Conservation (phyloP, 139 green algal species). For the Chlamydomonas sphaeroides region DNA sequence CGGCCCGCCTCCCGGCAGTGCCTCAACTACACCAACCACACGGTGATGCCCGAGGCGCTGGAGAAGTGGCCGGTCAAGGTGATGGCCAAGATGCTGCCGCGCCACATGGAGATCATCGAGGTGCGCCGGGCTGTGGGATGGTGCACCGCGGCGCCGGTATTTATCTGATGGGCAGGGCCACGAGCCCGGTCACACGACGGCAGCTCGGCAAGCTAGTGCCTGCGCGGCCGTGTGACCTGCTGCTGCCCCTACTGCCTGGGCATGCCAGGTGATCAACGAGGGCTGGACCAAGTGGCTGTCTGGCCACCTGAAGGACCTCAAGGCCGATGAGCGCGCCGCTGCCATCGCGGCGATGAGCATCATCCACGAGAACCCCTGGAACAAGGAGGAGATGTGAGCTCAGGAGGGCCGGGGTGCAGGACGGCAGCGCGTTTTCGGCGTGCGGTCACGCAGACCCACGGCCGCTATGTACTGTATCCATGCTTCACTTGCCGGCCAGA, state of each 20-base stretch:
- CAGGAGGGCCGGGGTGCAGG: too few relatives aligned
- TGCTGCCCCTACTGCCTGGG: too few relatives aligned
- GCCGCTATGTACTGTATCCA: too few relatives aligned
- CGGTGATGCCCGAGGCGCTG: constrained; percentile 97
- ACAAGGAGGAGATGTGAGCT: constrained; percentile 84
- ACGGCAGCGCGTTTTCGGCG: too few relatives aligned
- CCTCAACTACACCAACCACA: constrained; percentile 99
- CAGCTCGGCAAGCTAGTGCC: too few relatives aligned
- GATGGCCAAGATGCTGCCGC: constrained; percentile 94
- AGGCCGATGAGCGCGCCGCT: constrained; percentile 53
- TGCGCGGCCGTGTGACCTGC: too few relatives aligned
- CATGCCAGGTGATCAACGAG: constrained; percentile 68
- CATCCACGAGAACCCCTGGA: constrained; percentile 89
- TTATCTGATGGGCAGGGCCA: too few relatives aligned
- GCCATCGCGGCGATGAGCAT: constrained; percentile 79
- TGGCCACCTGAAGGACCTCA: constrained; percentile 47
- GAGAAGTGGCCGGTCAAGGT: constrained; percentile 97
- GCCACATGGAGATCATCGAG: constrained; percentile 97
- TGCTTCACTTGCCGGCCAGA: too few relatives aligned
- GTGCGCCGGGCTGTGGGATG: background rate
- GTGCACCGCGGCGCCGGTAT: too few relatives aligned
- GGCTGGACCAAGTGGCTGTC: constrained; percentile 67
- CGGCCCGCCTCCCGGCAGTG: constrained; percentile 48
- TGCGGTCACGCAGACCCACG: too few relatives aligned
- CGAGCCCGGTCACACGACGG: too few relatives aligned